A percentile compares a stretch with the other conserved stretches of the same genome.
phyloP scores from a whole-genome alignment of 2,329 filamentous ascomycete genomes.

The Xylaria multiplex region DNA sequence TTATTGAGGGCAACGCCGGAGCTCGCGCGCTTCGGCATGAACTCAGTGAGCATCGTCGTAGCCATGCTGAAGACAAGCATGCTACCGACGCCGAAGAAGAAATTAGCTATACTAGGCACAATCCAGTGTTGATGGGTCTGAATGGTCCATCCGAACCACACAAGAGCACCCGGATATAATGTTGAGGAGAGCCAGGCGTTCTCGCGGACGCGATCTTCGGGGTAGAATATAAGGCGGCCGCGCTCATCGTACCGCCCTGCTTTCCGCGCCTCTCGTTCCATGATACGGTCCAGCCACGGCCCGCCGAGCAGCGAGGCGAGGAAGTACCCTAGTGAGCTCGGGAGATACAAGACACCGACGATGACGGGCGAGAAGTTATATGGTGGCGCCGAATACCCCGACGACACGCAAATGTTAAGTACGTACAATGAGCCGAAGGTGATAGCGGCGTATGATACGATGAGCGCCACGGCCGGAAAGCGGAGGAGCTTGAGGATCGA shows the following conservation, averaged over 20 bases:
- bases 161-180: conserved; percentile 74
- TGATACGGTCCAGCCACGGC: conserved; percentile 82
- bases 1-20: conserved; percentile 84
- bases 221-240: conserved; percentile 73
- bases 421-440: conserved; percentile 81
- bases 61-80: conserved; percentile 81
- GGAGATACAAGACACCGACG: conserved; percentile 81
- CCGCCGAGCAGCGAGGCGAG: conserved; percentile 75
- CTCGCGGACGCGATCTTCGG: conserved; percentile 84
- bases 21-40: conserved; percentile 76
- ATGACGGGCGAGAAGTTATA: conserved; percentile 76
- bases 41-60: conserved; percentile 87
- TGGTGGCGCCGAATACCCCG: conserved; percentile 71
- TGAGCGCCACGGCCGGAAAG: conserved; percentile 77
- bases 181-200: conserved; percentile 81
- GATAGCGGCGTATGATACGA: conserved; percentile 77
- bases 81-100: conserved; percentile 78
- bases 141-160: conserved; percentile 82
- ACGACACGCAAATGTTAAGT: conserved; percentile 79
- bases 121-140: conserved; percentile 73
- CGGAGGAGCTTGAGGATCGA: conserved; percentile 75
- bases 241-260: conserved; percentile 74
- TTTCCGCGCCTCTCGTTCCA: conserved; percentile 77
- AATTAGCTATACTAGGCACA: conserved; percentile 71
- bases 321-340: conserved; percentile 78